Conservation (phyloP, 2,329 filamentous ascomycete genomes). For the Colletotrichum incanum region DNA sequence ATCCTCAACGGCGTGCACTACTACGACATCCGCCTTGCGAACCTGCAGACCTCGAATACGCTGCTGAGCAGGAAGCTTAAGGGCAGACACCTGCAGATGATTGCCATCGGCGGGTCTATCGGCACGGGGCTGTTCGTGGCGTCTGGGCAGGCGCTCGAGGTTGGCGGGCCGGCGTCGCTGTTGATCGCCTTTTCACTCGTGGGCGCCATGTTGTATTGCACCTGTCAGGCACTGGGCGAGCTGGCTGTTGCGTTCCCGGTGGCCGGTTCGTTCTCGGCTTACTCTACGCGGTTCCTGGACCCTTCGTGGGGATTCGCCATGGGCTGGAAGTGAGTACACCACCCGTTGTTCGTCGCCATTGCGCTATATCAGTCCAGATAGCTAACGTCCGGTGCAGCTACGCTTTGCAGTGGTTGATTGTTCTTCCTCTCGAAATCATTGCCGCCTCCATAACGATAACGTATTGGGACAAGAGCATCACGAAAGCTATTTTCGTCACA, state of each 20-base stretch:
- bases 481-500: slow-evolving; percentile 84
- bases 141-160: slow-evolving; percentile 79
- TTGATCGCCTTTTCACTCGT: slow-evolving; percentile 85
- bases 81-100: slow-evolving; percentile 94
- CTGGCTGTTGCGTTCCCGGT: slow-evolving; percentile 92
- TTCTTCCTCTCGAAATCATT: slow-evolving; percentile 88
- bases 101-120: slow-evolving; percentile 94
- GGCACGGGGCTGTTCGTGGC: slow-evolving; percentile 92
- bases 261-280: slow-evolving; percentile 91
- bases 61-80: slow-evolving; percentile 85
- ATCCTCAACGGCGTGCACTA: slow-evolving; percentile 62
- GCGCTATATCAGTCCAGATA: not conserved
- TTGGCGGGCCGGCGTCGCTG: slow-evolving; percentile 84
- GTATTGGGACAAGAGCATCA: slow-evolving; percentile 80
- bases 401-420: slow-evolving; percentile 88
- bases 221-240: slow-evolving; percentile 92
- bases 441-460: slow-evolving; percentile 87
- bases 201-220: slow-evolving; percentile 91
- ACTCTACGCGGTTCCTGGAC: slow-evolving; percentile 92
- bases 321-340: slow-evolving; percentile 84
- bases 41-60: slow-evolving; percentile 83
- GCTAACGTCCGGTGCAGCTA: slow-evolving; percentile 68
- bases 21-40: slow-evolving; percentile 70
- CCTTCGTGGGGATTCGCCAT: slow-evolving; percentile 96
- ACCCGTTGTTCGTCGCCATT: not conserved